phyloP scores from a whole-genome alignment of 2,329 filamentous ascomycete genomes.

The Scedosporium minutisporum region DNA sequence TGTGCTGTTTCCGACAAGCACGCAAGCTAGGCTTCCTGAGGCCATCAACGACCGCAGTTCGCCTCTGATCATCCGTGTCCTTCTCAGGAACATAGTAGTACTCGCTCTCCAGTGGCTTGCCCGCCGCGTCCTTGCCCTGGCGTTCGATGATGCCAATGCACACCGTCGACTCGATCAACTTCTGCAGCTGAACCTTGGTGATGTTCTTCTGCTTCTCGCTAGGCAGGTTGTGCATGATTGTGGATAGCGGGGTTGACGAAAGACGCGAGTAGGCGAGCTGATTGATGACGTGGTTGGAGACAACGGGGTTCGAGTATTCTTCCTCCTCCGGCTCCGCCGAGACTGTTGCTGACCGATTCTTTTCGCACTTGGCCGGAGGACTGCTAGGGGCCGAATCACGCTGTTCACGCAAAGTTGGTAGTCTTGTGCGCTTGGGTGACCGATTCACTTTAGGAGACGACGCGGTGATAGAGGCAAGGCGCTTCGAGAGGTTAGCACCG shows the following conservation, averaged over 20 bases:
- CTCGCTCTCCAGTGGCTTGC: slow-evolving; percentile 86
- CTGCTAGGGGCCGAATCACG: slow-evolving; percentile 10
- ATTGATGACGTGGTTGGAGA: slow-evolving; percentile 78
- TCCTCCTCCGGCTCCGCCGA: slow-evolving; percentile 5
- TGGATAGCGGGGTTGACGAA: slow-evolving; percentile 82
- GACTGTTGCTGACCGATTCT: slow-evolving; percentile 8
- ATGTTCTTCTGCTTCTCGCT: slow-evolving; percentile 50
- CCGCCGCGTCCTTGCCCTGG: slow-evolving; percentile 91
- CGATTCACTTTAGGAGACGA: slow-evolving; percentile 46
- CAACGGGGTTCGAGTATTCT: slow-evolving; percentile 15
- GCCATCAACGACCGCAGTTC: slow-evolving; percentile 74
- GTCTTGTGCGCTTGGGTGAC: slow-evolving; percentile 12
- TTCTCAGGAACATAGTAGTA: slow-evolving; percentile 92
- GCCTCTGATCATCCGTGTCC: slow-evolving; percentile 69
- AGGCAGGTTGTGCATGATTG: slow-evolving; percentile 80
- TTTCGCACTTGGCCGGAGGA: slow-evolving; percentile 13
- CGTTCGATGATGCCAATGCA: slow-evolving; percentile 85
- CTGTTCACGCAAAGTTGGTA: slow-evolving; percentile 11
- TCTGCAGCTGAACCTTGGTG: slow-evolving; percentile 54
- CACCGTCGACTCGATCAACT: slow-evolving; percentile 60
- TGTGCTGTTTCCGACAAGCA: slow-evolving; percentile 89
- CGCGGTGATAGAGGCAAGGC: slow-evolving; percentile 68
- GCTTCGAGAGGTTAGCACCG: slow-evolving; percentile 73
- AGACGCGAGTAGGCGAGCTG: slow-evolving; percentile 91
- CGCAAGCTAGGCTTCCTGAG: slow-evolving; percentile 82